Percentiles rank a stretch among this genome's conserved stretches.
phyloP scores from a whole-genome alignment of 2,329 filamentous ascomycete genomes.

The Colletotrichum simmondsii region DNA sequence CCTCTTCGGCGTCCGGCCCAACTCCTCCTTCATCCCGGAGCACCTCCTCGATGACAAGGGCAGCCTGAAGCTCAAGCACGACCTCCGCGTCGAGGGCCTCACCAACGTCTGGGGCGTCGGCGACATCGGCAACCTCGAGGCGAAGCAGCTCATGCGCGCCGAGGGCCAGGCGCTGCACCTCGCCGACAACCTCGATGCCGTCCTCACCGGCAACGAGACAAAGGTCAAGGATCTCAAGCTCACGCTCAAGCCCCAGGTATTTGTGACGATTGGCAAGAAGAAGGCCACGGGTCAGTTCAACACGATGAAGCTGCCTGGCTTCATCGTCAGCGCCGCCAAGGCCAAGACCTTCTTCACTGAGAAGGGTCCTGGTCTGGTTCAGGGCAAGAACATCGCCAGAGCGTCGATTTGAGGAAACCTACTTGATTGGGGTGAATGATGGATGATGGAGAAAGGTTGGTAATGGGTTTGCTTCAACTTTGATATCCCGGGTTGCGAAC shows the following conservation, averaged over 20 bases:
- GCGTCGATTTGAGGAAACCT: constrained; percentile 10
- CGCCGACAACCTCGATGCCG: constrained; percentile 46
- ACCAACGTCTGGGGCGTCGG: constrained; percentile 42
- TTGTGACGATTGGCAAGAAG: constrained; percentile 34
- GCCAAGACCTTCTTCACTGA: constrained; percentile 35
- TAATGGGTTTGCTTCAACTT: constrained; percentile 13
- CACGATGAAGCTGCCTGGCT: constrained; percentile 34
- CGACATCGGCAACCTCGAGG: constrained; percentile 40
- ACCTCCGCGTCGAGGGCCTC: constrained; percentile 37
- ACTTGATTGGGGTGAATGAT: not conserved
- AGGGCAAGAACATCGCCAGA: constrained; percentile 32
- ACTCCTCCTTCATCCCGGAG: constrained; percentile 40
- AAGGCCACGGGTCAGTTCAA: constrained; percentile 32
- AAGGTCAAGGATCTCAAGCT: constrained; percentile 33
- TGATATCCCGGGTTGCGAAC: constrained; percentile 27
- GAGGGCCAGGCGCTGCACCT: constrained; percentile 49
- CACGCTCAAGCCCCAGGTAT: constrained; percentile 31
- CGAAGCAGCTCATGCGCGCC: constrained; percentile 38
- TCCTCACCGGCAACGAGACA: constrained; percentile 28
- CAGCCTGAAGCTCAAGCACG: constrained; percentile 38
- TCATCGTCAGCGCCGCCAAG: constrained; percentile 34
- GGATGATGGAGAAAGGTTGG: not conserved
- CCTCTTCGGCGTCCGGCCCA: constrained; percentile 42
- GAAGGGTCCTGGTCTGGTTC: constrained; percentile 28
- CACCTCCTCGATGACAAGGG: constrained; percentile 39